Evolutionary conservation across 331 rosid species (phyloP), one percentile per base, ranked within the genome.

Genomic region (Rhamnella rubrinervis): DNA sequence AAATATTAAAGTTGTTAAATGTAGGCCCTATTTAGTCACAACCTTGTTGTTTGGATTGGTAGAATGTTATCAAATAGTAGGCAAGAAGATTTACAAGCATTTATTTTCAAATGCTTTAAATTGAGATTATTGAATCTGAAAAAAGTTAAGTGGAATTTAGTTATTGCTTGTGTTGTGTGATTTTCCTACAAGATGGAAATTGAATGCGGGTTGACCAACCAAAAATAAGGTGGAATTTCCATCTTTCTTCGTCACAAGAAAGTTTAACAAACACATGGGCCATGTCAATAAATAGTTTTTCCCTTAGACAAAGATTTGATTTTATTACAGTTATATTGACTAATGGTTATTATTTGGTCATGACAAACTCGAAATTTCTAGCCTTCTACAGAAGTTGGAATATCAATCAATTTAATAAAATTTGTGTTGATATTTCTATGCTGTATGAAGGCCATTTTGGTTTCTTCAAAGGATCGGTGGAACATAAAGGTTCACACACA

Each of bases 141-240:
- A 28, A 28, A 28, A 28, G 35, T n/a, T 4, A 26, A 44, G 51
- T n/a, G n/a, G n/a, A n/a, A n/a, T 37, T n/a, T 47, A 40, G 19
- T 73, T 6, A 8, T 39, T 70, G 39, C 51, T 15, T 56, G 17
- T 23, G 67, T 20, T 56, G 4, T 59, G 46, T 20, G 12, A 41
- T 52, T 55, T 39, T 47, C 50, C 47, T 6, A n/a, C 57, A 63
- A 58, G 21, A 37, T 35, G 40, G 6, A 23, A 50, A 47, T n/a
- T 51, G 46, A 13, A 23, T 55, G 38, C 17, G 53, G 38, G 55
- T 64, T 50, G 9, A 41, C 55, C 51, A 39, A 68, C 35, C 12
- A 17, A 8, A 50, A 62, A 19, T 21, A 11, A 72, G 58, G 12
- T 37, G 28, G 73, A 70, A 65, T 17, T 37, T 70, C 62, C 41